Evolutionary conservation across 345 rosid genomes (phyloP).

Genomic region (Linum usitatissimum): DNA sequence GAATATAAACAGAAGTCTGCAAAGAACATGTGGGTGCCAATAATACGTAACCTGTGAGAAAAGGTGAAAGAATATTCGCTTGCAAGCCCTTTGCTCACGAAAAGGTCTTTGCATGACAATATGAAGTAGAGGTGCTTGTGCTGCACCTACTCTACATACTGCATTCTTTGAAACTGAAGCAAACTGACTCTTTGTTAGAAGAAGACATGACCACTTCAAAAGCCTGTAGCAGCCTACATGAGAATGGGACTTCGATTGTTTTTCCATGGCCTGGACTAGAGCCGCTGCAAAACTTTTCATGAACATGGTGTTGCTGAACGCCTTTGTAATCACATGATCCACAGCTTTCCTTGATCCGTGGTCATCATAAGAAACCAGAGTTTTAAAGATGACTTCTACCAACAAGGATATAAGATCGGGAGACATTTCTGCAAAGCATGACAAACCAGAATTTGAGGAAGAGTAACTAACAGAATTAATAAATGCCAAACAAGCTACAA

Average conservation of each 20-base stretch:
- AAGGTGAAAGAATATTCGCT: slow-evolving; percentile 44
- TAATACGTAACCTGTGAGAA: slow-evolving; percentile 57
- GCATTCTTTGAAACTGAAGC: slow-evolving; percentile 67
- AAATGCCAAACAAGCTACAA: not conserved
- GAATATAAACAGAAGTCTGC: not conserved
- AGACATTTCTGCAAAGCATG: slow-evolving; percentile 51
- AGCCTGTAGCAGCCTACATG: slow-evolving; percentile 59
- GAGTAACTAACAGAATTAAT: not conserved
- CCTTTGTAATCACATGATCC: slow-evolving; percentile 53
- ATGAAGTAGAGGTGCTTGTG: slow-evolving; percentile 58
- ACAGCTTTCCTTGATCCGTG: slow-evolving; percentile 72
- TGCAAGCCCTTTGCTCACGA: slow-evolving; percentile 69
- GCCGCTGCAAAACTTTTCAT: slow-evolving; percentile 78
- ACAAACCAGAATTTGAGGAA: not conserved
- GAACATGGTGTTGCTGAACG: slow-evolving; percentile 42
- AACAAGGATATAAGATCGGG: slow-evolving; percentile 42
- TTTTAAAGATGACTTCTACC: slow-evolving; percentile 67
- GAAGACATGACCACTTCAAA: slow-evolving; percentile 78
- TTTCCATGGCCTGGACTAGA: slow-evolving; percentile 85
- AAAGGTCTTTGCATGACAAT: slow-evolving; percentile 56
- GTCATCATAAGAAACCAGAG: slow-evolving; percentile 64
- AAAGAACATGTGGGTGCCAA: slow-evolving; percentile 1
- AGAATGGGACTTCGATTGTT: slow-evolving; percentile 46
- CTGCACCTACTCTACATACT: slow-evolving; percentile 56
- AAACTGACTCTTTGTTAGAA: slow-evolving; percentile 61